Evolutionary conservation across 1,139 yeast species (phyloP), one percentile per base, ranked within the genome.

Genomic region (Yamadazyma mexicana): DNA sequence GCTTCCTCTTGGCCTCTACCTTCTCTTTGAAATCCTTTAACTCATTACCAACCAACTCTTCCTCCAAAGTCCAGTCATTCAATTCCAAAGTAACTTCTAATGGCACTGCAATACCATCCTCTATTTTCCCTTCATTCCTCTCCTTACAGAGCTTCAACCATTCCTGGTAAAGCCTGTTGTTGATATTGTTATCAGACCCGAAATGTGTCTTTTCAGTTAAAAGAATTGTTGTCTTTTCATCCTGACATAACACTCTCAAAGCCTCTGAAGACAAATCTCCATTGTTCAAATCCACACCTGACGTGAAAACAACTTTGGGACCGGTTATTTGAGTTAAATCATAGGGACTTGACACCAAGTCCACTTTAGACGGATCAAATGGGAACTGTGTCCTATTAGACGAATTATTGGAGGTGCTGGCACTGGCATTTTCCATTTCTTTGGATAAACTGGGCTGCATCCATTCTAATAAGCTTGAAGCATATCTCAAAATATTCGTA

Each of bases 391-490:
- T 81, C 48, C 79, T 74, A 9, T 74, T 67, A 23, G 52, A 45
- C 8, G 22, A 20, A 8, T 20, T 20, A 14, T 51, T 53, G 16
- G 58, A 56, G 11, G 53, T 47, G 10, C 58, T 50, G 2, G 63
- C 54, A 15, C 57, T 57, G 22, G 61, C 63, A 39, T 58, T 67
- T 50, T 87, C 96, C 92, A 96, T 88, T 39, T 83, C 85, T 50
- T 85, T 83, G 25, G 87, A 77, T 32, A 89, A 75, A 20, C 81
- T 75, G 1, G 91, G 77, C 0, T 95, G 81, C 92, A 92, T 86
- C 98, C 98, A 94, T 64, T 94, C 98, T 18, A 91, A 64, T 81
- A 92, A 85, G 42, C 88, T 84, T 15, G 89, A 80, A 0, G 97
- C 96, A 58, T 86, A 88, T 29, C 85, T 77, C 47, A 92, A 64